A percentile compares a stretch with the other conserved stretches of the same genome.
phyloP scores from a whole-genome alignment of 768 basidiomycete genomes.

The Termitomyces sp. region DNA sequence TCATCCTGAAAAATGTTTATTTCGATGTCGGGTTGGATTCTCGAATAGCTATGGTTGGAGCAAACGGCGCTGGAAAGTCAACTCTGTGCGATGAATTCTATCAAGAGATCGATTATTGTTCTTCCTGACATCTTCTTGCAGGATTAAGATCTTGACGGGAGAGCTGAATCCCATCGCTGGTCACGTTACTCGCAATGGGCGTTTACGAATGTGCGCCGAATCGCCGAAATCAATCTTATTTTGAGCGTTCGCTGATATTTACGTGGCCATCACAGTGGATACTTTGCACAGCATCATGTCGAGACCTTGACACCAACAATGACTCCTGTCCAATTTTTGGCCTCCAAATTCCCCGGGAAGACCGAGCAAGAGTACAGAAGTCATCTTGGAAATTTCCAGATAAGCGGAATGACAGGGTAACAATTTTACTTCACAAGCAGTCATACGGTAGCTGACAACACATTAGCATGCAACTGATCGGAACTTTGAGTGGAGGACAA shows the following conservation, averaged over 20 bases:
- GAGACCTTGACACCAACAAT: constrained; percentile 80
- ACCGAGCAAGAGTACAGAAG: constrained; percentile 92
- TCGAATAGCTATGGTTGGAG: constrained; percentile 90
- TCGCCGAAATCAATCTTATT: constrained; percentile 17
- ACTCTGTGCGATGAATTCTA: constrained; percentile 55
- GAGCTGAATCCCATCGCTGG: constrained; percentile 72
- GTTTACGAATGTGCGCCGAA: constrained; percentile 71
- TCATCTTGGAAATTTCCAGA: constrained; percentile 97
- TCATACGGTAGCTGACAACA: background rate
- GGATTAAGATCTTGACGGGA: constrained; percentile 89
- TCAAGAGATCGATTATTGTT: background rate
- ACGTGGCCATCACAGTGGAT: constrained; percentile 47
- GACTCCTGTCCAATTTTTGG: constrained; percentile 93
- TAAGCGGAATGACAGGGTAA: constrained; percentile 91
- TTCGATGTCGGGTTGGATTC: constrained; percentile 95
- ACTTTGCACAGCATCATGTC: constrained; percentile 95
- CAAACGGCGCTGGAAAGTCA: constrained; percentile 95
- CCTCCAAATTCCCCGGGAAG: constrained; percentile 87
- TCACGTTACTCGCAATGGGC: constrained; percentile 85
- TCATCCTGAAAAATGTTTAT: constrained; percentile 73
- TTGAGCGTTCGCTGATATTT: constrained; percentile 4
- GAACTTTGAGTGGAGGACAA: constrained; percentile 91
- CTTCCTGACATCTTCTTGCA: constrained; percentile 21
- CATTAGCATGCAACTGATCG: constrained; percentile 75
- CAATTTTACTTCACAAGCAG: constrained; percentile 21